Evolutionary conservation across 2,329 filamentous ascomycete genomes (phyloP).

Genomic region (Apiospora phragmitis): DNA sequence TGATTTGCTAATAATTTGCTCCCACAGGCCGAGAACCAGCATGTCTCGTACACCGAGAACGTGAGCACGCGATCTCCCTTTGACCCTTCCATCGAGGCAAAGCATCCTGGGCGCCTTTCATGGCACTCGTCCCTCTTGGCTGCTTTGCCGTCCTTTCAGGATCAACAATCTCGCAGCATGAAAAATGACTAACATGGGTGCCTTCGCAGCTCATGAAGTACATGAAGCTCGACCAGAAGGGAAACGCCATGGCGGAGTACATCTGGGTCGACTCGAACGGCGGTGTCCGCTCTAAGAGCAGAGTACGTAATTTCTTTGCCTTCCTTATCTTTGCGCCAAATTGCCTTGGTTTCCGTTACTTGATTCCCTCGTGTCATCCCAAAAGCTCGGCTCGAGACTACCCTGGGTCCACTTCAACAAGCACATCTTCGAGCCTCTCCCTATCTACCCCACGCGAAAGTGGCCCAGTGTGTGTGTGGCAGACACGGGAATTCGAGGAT

Average conservation of each 20-base stretch:
- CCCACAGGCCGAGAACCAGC: conserved; percentile 39
- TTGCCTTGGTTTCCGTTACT: conserved; percentile 26
- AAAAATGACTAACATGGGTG: conserved; percentile 14
- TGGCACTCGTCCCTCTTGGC: not conserved
- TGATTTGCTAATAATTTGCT: conserved; percentile 35
- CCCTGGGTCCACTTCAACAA: not conserved
- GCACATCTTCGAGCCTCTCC: not conserved
- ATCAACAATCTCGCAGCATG: not conserved
- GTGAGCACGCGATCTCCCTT: conserved; percentile 26
- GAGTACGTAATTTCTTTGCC: conserved; percentile 63
- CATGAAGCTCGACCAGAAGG: conserved; percentile 86
- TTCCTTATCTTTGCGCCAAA: conserved; percentile 27
- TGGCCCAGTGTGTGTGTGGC: not conserved
- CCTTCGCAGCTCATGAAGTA: conserved; percentile 79
- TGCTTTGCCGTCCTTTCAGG: not conserved
- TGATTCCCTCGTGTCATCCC: conserved; percentile 23
- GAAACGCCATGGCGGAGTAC: conserved; percentile 89
- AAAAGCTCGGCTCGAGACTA: not conserved
- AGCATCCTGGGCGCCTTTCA: not conserved
- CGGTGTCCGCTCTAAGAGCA: conserved; percentile 89
- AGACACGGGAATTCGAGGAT: not conserved
- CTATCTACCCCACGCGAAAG: not conserved
- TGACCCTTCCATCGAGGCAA: not conserved
- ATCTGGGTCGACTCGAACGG: conserved; percentile 84
- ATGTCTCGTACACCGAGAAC: conserved; percentile 35